Evolutionary conservation across 1,284 basidiomycete genomes (phyloP).

Genomic region (Rhodotorula sp.): DNA sequence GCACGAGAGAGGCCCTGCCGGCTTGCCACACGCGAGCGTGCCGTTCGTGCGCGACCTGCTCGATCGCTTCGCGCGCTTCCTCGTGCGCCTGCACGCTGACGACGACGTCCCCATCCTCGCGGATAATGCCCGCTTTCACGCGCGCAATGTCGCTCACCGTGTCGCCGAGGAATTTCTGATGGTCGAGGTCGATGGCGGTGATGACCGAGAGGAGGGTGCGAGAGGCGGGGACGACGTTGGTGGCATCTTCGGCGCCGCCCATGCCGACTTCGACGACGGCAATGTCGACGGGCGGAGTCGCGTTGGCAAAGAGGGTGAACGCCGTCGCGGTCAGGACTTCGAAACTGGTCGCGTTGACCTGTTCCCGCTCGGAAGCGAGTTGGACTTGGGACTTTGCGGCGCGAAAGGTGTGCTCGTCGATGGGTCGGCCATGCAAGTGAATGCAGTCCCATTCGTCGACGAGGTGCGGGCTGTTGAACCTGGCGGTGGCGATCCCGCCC

Average conservation of each 20-base stretch:
- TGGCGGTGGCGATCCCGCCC: slow-evolving; percentile 60
- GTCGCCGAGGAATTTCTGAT: slow-evolving; percentile 81
- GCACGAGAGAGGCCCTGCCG: not conserved
- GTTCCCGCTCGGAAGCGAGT: slow-evolving; percentile 8
- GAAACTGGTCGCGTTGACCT: slow-evolving; percentile 65
- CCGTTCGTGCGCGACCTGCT: slow-evolving; percentile 50
- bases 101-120: slow-evolving; percentile 67
- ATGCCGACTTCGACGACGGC: slow-evolving; percentile 91
- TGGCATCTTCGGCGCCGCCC: slow-evolving; percentile 89
- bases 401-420: slow-evolving; percentile 57
- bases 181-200: slow-evolving; percentile 85
- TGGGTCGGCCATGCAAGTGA: slow-evolving; percentile 55
- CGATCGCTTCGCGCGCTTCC: slow-evolving; percentile 56
- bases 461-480: slow-evolving; percentile 93
- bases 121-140: slow-evolving; percentile 82
- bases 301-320: slow-evolving; percentile 66
- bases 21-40: slow-evolving; percentile 39
- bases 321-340: slow-evolving; percentile 81
- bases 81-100: slow-evolving; percentile 66
- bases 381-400: slow-evolving; percentile 58
- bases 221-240: slow-evolving; percentile 75
- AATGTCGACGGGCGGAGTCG: slow-evolving; percentile 62
- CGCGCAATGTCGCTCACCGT: slow-evolving; percentile 71
- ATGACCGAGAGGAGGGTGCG: slow-evolving; percentile 74
- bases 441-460: slow-evolving; percentile 76